These are phyloP conservation scores for Pleurotus tuber-regium DNA, from an alignment of 768 basidiomycete species.

Conservation along the genomic window DNA sequence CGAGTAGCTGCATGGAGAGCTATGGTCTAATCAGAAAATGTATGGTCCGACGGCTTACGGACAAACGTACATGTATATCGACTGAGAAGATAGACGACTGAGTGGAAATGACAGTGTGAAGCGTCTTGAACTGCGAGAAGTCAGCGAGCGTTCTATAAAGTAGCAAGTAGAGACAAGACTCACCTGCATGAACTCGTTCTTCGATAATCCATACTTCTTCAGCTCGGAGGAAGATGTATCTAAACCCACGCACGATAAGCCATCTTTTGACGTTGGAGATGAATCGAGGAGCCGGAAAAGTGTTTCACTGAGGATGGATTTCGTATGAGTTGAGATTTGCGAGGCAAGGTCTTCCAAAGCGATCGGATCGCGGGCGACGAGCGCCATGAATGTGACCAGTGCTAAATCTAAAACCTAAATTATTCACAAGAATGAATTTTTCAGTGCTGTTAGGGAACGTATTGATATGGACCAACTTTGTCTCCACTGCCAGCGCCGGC, in stretches of 20 bases:
- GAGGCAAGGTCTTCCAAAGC: conserved; percentile 55
- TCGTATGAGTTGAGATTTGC: conserved; percentile 15
- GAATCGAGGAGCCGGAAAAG: conserved; percentile 41
- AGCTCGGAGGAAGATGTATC: conserved; percentile 37
- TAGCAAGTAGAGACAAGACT: conserved; percentile 18
- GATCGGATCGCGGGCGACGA: conserved; percentile 58
- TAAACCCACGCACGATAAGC: conserved; percentile 39
- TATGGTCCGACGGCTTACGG: not conserved
- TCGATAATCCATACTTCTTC: conserved; percentile 50
- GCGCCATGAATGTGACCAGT: conserved; percentile 56
- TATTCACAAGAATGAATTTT: not conserved
- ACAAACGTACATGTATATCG: conserved; percentile 5
- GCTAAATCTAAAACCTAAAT: conserved; percentile 62
- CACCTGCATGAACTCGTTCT: conserved; percentile 58
- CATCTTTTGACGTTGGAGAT: conserved; percentile 37
- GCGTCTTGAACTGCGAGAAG: conserved; percentile 28
- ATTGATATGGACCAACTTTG: conserved; percentile 23
- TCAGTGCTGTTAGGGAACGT: not conserved
- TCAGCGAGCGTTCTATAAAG: conserved; percentile 5
- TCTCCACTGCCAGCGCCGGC: conserved; percentile 68
- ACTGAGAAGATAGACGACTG: conserved; percentile 26
- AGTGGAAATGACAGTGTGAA: conserved; percentile 25
- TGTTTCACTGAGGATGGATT: conserved; percentile 33
- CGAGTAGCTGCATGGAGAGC: conserved; percentile 55
- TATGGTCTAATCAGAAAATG: conserved; percentile 15